Evolutionary conservation across 306 rosid genomes (phyloP).

Genomic region (Vachellia pachyceras): DNA sequence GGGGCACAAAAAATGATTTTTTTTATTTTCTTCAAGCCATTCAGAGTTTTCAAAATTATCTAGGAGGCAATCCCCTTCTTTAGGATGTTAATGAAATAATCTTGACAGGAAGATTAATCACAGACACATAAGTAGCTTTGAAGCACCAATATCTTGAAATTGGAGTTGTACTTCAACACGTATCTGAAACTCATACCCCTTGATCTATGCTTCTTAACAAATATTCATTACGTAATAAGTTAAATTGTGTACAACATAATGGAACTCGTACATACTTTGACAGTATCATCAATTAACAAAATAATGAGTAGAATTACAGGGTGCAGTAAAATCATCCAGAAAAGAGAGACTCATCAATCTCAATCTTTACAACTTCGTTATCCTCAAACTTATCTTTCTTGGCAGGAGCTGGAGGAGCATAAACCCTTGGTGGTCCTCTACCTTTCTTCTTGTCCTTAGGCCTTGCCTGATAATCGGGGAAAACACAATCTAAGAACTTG

Average conservation of each 20-base stretch:
- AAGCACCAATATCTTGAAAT: not conserved
- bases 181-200: no score
- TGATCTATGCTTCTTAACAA: not conserved
- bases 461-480: slow-evolving; percentile 50
- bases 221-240: not conserved
- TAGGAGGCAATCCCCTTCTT: not conserved
- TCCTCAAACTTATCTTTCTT: slow-evolving; percentile 64
- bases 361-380: slow-evolving; percentile 57
- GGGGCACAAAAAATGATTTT: not conserved
- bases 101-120: not conserved
- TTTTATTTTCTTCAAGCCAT: not conserved
- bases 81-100: not conserved
- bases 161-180: no score
- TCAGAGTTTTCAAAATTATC: not conserved
- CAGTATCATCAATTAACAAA: not conserved
- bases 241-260: not conserved
- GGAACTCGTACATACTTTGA: slow-evolving; percentile 16
- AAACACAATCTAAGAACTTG: not conserved
- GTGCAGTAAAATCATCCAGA: slow-evolving; percentile 15
- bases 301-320: slow-evolving; percentile 33
- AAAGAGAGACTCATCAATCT: slow-evolving; percentile 64
- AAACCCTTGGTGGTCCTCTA: slow-evolving; percentile 63
- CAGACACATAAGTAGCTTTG: not conserved
- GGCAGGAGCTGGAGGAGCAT: slow-evolving; percentile 50
- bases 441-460: slow-evolving; percentile 71